Percentiles rank a stretch among this genome's conserved stretches.
Conservation (phyloP, 2,329 filamentous ascomycete species). For the Phyllosticta capitalensis region DNA sequence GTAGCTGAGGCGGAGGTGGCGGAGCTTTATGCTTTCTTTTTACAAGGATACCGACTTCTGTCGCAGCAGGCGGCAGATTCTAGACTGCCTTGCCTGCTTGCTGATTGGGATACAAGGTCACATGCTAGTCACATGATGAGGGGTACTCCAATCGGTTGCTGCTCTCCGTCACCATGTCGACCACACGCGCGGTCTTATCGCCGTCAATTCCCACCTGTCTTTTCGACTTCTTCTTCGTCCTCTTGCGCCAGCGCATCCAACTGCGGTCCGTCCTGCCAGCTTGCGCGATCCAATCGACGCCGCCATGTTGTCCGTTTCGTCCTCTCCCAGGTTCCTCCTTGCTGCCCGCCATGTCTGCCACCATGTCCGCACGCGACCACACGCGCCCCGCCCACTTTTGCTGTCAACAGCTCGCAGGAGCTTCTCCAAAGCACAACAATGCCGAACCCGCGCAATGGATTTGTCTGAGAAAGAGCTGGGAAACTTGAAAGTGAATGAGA, state of each 20-base stretch:
- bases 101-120: not conserved
- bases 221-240: not conserved
- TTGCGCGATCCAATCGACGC: not conserved
- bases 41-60: not conserved
- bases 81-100: not conserved
- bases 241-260: not conserved
- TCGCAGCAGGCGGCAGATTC: not conserved
- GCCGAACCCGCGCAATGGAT: constrained; percentile 33
- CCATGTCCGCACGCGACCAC: not conserved
- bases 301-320: not conserved
- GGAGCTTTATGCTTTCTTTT: not conserved
- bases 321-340: not conserved
- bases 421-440: constrained; percentile 17
- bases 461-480: constrained; percentile 44
- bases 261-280: not conserved
- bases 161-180: not conserved
- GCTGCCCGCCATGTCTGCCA: not conserved
- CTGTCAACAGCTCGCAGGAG: not conserved
- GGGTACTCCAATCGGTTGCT: not conserved
- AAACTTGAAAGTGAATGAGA: constrained; percentile 47
- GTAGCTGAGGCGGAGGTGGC: not conserved
- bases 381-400: not conserved
- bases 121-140: not conserved
- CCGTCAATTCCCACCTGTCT: not conserved
- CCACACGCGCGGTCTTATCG: not conserved